phyloP scores from a whole-genome alignment of 805 yeast genomes.

The Yarrowia sp. region DNA sequence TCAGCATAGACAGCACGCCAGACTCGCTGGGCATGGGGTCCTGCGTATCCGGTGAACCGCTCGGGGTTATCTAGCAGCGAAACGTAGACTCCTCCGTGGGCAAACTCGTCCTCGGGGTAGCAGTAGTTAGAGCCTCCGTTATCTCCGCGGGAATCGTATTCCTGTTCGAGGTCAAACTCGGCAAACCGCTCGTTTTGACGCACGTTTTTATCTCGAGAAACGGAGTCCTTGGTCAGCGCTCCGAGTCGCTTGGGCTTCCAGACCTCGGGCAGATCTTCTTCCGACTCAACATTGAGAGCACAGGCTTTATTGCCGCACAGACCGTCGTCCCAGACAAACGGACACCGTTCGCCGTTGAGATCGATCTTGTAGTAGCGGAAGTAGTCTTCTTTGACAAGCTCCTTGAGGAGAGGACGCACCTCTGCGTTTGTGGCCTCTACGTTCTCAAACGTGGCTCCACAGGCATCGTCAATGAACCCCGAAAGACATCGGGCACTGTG shows the following conservation, averaged over 20 bases:
- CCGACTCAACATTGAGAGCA: slow-evolving; percentile 82
- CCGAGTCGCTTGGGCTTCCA: slow-evolving; percentile 76
- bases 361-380: slow-evolving; percentile 86
- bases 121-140: slow-evolving; percentile 37
- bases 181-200: slow-evolving; percentile 30
- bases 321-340: slow-evolving; percentile 79
- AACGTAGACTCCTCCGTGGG: slow-evolving; percentile 59
- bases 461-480: slow-evolving; percentile 31
- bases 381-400: slow-evolving; percentile 68
- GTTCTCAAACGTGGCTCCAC: slow-evolving; percentile 39
- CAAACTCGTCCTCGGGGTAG: slow-evolving; percentile 43
- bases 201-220: slow-evolving; percentile 33
- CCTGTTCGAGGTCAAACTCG: slow-evolving; percentile 38
- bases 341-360: slow-evolving; percentile 66
- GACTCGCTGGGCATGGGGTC: slow-evolving; percentile 83
- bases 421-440: slow-evolving; percentile 51
- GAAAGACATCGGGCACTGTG: slow-evolving; percentile 7
- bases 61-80: slow-evolving; percentile 88
- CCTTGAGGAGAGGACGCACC: slow-evolving; percentile 54
- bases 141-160: slow-evolving; percentile 35
- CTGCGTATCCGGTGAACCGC: slow-evolving; percentile 93
- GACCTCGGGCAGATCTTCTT: slow-evolving; percentile 63
- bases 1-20: slow-evolving; percentile 93
- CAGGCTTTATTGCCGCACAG: slow-evolving; percentile 85
- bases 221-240: slow-evolving; percentile 42